Evolutionary conservation across 306 rosid species (phyloP), one percentile per base, ranked within the genome.

Genomic region (Chamaecrista fasciculata): DNA sequence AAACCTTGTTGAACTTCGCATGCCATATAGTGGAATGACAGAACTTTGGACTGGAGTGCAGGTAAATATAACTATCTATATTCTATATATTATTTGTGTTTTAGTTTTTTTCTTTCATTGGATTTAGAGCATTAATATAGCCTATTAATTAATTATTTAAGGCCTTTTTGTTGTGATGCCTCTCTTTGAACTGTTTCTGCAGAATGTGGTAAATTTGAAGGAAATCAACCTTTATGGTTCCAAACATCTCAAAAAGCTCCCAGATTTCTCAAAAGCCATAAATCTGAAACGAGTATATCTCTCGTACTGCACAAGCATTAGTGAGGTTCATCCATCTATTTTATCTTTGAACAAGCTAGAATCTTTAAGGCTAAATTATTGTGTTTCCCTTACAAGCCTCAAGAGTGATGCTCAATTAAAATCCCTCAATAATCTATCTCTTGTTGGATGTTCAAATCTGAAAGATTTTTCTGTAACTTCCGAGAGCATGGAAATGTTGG

Each of bases 231-330:
- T 71, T 0, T 4, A 6, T 9, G 11, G 2, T 12, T 77, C 81
- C 7, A 2, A 4, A 19, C 3, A 20, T 3, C n/a, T 71, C 24
- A n/a, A 18, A 19, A 48, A 46, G 55, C 37, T 71, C 0, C 64
- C 72, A 47, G 73, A 77, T 25, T 37, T 77, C 6, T 65, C 81
- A 12, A 55, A 21, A 25, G 77, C 73, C 25, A 66, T n/a, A 34
- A 56, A 65, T 20, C 73, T 77, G 19, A 9, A 43, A 36, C 14
- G 0, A 3, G 37, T 75, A 5, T 67, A 67, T 67, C 46, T 56
- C 14, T 14, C 62, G 1, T 2, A 21, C 0, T 67, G 74, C 47
- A 2, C 0, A 16, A 4, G 55, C 14, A 24, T 75, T 18, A 15
- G 28, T n/a, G n/a, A 62, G 8, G 42, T 77, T 5, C 76, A 70